Conservation (phyloP, 2,329 filamentous ascomycete genomes). For the Aaosphaeria pasadenensis region DNA sequence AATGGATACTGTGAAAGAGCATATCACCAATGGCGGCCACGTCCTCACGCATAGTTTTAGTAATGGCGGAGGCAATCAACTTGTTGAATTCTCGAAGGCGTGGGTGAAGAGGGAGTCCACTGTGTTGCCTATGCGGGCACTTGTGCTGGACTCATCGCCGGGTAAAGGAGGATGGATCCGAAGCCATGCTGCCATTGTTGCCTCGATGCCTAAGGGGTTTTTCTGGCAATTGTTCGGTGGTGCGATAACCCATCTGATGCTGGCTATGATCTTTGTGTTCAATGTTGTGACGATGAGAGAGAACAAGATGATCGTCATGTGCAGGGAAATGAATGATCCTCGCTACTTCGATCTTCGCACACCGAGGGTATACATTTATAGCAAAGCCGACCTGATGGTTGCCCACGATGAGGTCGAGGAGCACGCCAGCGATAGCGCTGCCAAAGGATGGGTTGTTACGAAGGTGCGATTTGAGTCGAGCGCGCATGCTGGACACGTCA, state of each 20-base stretch:
- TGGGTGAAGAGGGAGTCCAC: slow-evolving; percentile 19
- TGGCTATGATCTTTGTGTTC: slow-evolving; percentile 18
- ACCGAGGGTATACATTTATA: slow-evolving; percentile 57
- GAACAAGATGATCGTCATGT: slow-evolving; percentile 24
- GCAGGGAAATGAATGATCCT: slow-evolving; percentile 28
- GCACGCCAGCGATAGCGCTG: slow-evolving; percentile 49
- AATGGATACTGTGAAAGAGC: slow-evolving; percentile 20
- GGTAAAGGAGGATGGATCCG: slow-evolving; percentile 30
- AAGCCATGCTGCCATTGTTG: slow-evolving; percentile 27
- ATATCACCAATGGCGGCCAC: slow-evolving; percentile 18
- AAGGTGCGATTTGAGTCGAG: slow-evolving; percentile 57
- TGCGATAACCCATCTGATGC: slow-evolving; percentile 22
- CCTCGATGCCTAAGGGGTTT: slow-evolving; percentile 20
- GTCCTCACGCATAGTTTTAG: slow-evolving; percentile 35
- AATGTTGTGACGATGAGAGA: slow-evolving; percentile 14
- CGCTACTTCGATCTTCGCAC: slow-evolving; percentile 28
- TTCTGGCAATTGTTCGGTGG: slow-evolving; percentile 26
- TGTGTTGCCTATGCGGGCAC: slow-evolving; percentile 23
- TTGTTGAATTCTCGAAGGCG: slow-evolving; percentile 29
- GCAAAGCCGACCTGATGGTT: slow-evolving; percentile 57
- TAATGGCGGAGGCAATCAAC: slow-evolving; percentile 35
- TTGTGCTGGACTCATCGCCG: slow-evolving; percentile 33
- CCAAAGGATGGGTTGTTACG: slow-evolving; percentile 49
- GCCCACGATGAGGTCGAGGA: slow-evolving; percentile 54
- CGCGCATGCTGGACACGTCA: slow-evolving; percentile 61